phyloP scores from a whole-genome alignment of 768 basidiomycete species.

The Megacollybia marginata region DNA sequence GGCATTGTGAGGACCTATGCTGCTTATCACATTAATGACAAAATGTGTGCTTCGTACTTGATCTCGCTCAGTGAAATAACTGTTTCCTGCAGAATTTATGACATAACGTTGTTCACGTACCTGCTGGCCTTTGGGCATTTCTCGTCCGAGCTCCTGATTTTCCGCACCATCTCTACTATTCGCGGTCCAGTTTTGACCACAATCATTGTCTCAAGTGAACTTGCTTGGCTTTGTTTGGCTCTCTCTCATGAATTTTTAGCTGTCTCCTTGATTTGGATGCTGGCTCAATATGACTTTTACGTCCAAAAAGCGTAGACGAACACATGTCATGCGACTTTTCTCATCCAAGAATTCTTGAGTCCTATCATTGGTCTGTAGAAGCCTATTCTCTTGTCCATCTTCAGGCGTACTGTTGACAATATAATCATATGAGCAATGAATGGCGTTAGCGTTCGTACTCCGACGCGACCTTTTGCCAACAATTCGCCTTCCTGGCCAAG shows the following conservation, averaged over 20 bases:
- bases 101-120: constrained; percentile 83
- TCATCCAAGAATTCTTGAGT: too few relatives aligned
- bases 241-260: constrained; percentile 31
- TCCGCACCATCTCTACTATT: constrained; percentile 56
- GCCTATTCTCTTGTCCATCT: too few relatives aligned
- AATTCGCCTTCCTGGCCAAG: too few relatives aligned
- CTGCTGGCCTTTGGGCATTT: constrained; percentile 90
- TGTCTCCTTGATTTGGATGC: constrained; percentile 77
- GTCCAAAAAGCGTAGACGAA: constrained; percentile 21
- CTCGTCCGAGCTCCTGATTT: constrained; percentile 77
- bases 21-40: constrained; percentile 81
- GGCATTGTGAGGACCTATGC: constrained; percentile 80
- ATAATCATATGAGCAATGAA: too few relatives aligned
- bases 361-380: too few relatives aligned
- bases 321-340: too few relatives aligned
- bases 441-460: too few relatives aligned
- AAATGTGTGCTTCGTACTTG: constrained; percentile 46
- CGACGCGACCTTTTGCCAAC: too few relatives aligned
- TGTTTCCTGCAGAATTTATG: constrained; percentile 61
- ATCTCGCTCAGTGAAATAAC: constrained; percentile 3
- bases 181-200: constrained; percentile 59
- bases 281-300: constrained; percentile 76
- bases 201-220: constrained; percentile 80
- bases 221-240: background rate
- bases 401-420: too few relatives aligned